A percentile compares a stretch with the other conserved stretches of the same genome.
phyloP scores from a whole-genome alignment of 441 rosid genomes.

The Erysimum pusillum region DNA sequence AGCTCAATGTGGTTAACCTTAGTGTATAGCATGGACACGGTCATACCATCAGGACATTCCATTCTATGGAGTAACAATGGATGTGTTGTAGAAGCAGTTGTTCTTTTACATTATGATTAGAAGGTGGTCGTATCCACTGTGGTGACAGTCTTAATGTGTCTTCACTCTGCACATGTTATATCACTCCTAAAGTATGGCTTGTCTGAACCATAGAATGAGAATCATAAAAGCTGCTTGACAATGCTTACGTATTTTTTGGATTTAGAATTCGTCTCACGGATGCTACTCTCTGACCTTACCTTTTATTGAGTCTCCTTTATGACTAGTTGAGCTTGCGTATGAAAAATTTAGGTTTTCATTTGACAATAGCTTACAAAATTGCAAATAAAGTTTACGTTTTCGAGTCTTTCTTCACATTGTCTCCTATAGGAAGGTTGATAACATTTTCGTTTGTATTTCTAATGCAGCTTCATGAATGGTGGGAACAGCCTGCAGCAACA shows the following conservation, averaged over 20 bases:
- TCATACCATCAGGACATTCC: too few relatives aligned
- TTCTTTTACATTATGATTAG: too few relatives aligned
- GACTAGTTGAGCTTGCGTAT: background rate
- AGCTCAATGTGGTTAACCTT: too few relatives aligned
- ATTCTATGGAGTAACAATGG: too few relatives aligned
- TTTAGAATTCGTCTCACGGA: background rate
- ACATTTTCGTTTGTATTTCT: background rate
- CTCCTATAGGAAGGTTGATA: background rate
- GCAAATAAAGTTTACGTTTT: background rate
- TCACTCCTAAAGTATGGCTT: background rate
- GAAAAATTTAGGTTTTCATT: background rate
- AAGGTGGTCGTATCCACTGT: background rate
- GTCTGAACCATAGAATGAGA: background rate
- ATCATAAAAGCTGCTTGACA: background rate
- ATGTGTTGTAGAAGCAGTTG: too few relatives aligned
- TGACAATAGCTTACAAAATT: background rate
- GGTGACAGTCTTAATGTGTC: background rate
- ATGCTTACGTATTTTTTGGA: background rate
- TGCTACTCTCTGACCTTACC: background rate
- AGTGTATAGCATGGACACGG: too few relatives aligned
- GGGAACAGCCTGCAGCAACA: constrained; percentile 97
- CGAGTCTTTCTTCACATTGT: background rate
- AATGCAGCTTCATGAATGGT: constrained; percentile 91
- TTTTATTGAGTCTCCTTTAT: background rate
- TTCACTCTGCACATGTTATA: background rate